phyloP scores from a whole-genome alignment of 208 protist species.

The Leptomonas seymouri region DNA sequence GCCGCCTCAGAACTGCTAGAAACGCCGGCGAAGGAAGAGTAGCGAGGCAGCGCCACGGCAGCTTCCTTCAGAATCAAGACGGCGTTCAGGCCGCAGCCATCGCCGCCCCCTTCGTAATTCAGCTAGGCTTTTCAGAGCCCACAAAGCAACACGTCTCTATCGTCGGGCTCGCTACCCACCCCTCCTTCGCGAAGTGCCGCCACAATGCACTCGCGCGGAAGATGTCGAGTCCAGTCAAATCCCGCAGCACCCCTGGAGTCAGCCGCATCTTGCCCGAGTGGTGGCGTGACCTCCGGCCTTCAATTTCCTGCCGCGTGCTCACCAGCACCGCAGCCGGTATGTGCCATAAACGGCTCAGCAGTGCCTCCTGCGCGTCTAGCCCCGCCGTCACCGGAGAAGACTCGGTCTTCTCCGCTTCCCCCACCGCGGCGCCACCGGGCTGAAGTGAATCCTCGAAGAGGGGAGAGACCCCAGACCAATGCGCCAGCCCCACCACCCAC shows the following conservation, averaged over 20 bases:
- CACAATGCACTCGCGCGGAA: slow-evolving; percentile 80
- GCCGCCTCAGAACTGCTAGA: no score
- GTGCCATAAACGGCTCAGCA: slow-evolving; percentile 54
- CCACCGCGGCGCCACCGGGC: slow-evolving; percentile 5
- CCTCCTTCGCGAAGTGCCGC: slow-evolving; percentile 42
- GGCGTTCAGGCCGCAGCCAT: not conserved
- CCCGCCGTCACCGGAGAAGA: not conserved
- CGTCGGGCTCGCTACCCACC: slow-evolving; percentile 41
- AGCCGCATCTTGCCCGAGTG: slow-evolving; percentile 31
- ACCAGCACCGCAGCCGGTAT: slow-evolving; percentile 48
- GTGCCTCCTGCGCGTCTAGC: slow-evolving; percentile 15
- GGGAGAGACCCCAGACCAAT: slow-evolving; percentile 42
- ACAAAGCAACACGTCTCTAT: slow-evolving; percentile 46
- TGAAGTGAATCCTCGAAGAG: slow-evolving; percentile 43
- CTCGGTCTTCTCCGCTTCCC: not conserved
- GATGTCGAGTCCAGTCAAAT: slow-evolving; percentile 70
- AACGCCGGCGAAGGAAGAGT: no score
- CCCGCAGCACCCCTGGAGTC: slow-evolving; percentile 64
- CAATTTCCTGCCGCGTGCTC: slow-evolving; percentile 41
- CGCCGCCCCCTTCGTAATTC: not conserved
- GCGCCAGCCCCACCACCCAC: slow-evolving; percentile 73
- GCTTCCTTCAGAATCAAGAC: no score
- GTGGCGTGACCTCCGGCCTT: slow-evolving; percentile 23
- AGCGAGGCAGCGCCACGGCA: no score
- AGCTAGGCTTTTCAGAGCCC: not conserved